Conservation (phyloP, 176 grass and related monocot genomes). For the Rhynchospora breviuscula region DNA sequence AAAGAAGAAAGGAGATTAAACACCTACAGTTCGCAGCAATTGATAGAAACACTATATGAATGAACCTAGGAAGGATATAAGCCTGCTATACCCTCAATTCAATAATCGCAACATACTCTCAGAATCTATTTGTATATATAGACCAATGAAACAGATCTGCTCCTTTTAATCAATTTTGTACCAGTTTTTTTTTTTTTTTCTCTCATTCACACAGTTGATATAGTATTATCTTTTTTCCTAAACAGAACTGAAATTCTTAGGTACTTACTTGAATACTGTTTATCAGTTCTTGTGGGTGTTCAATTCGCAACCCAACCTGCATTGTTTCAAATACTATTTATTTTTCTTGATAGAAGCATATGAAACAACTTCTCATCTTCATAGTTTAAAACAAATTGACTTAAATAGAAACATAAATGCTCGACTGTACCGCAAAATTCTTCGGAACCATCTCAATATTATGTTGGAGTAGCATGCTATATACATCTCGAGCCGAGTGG, state of each 20-base stretch:
- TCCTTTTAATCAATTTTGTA: neutral
- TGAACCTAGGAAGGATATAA: conserved; percentile 14
- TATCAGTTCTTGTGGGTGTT: conserved; percentile 94
- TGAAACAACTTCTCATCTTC: neutral
- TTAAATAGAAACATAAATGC: conserved; percentile 32
- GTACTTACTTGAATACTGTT: conserved; percentile 82
- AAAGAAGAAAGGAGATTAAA: neutral
- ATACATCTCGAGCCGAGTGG: conserved; percentile 88
- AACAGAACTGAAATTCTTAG: conserved; percentile 16
- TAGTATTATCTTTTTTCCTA: neutral
- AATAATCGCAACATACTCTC: neutral
- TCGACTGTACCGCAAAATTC: conserved; percentile 68
- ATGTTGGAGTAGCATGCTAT: conserved; percentile 71
- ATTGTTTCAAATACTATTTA: conserved; percentile 17
- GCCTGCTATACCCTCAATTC: neutral
- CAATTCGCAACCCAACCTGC: conserved; percentile 90
- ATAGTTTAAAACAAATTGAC: conserved; percentile 6
- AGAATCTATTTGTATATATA: conserved; percentile 16
- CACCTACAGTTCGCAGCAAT: neutral
- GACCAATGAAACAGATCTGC: neutral
- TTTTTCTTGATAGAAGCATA: conserved; percentile 12
- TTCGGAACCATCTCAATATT: conserved; percentile 65
- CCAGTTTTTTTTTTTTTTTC: neutral
- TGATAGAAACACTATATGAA: neutral
- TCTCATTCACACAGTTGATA: neutral